phyloP scores from a whole-genome alignment of 2,329 filamentous ascomycete genomes.

The Venturia effusa region DNA sequence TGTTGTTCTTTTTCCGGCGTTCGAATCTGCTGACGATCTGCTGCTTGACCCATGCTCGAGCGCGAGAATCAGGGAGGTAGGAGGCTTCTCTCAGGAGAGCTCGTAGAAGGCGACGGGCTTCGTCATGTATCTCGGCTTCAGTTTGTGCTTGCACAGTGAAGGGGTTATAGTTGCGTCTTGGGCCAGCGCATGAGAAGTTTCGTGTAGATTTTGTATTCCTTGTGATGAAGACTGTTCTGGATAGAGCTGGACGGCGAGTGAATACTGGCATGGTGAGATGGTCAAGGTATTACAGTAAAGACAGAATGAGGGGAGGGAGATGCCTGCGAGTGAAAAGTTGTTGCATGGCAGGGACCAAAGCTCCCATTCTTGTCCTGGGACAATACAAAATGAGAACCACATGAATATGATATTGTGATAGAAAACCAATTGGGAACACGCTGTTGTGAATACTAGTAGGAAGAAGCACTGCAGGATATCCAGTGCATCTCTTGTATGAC shows the following conservation, averaged over 20 bases:
- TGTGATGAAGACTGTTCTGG: background rate
- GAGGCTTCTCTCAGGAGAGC: conserved; percentile 47
- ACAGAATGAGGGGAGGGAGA: background rate
- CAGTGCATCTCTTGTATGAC: no score
- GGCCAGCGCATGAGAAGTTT: background rate
- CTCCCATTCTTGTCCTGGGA: no score
- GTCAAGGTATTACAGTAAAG: background rate
- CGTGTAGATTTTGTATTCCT: no score
- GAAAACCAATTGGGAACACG: no score
- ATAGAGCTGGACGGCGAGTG: background rate
- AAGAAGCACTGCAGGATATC: no score
- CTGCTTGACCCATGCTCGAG: conserved; percentile 38
- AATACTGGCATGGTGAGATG: background rate
- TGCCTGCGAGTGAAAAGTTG: background rate
- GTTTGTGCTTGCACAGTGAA: background rate
- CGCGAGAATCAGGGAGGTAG: conserved; percentile 49
- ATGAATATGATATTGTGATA: no score
- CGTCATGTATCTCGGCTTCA: background rate
- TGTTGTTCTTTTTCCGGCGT: background rate
- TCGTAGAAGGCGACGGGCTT: conserved; percentile 38
- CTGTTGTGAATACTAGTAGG: no score
- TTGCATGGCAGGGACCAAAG: background rate
- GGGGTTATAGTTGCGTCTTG: background rate
- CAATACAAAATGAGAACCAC: no score
- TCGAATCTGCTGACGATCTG: conserved; percentile 38